Conservation (phyloP, 2,329 filamentous ascomycete genomes). For the Phialophora expanda region DNA sequence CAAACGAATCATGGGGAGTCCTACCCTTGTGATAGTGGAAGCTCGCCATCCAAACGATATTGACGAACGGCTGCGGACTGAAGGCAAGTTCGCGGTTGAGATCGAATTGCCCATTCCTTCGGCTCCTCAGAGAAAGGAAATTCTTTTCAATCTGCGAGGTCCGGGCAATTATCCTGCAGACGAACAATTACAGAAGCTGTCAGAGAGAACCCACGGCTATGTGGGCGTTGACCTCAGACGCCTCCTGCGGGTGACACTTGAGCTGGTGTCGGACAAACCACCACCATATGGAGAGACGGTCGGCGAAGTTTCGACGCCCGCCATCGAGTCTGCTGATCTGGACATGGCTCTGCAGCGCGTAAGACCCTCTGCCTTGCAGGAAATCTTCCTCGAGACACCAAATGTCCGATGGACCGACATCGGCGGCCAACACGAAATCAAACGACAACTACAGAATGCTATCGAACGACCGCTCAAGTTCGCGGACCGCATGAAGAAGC, state of each 20-base stretch:
- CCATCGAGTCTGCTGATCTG: conserved; percentile 59
- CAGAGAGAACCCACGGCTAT: conserved; percentile 82
- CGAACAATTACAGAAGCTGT: conserved; percentile 63
- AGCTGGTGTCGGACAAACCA: conserved; percentile 26
- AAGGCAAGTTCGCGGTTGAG: conserved; percentile 68
- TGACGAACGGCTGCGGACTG: conserved; percentile 69
- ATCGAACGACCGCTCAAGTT: conserved; percentile 64
- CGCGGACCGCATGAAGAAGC: conserved; percentile 56
- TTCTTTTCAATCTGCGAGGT: conserved; percentile 66
- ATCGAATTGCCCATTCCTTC: conserved; percentile 81
- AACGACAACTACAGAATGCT: conserved; percentile 64
- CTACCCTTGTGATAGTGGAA: conserved; percentile 76
- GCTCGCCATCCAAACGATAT: conserved; percentile 75
- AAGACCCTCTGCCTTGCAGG: conserved; percentile 84
- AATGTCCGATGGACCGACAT: conserved; percentile 87
- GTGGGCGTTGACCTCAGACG: conserved; percentile 77
- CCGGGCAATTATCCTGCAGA: conserved; percentile 58
- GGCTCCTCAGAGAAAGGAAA: conserved; percentile 70
- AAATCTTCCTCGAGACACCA: conserved; percentile 85
- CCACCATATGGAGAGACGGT: background rate
- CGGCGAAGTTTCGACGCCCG: background rate
- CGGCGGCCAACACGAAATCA: conserved; percentile 79
- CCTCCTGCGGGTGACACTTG: conserved; percentile 61
- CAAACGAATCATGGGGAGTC: conserved; percentile 48
- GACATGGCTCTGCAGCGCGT: conserved; percentile 69